Evolutionary conservation across 495 filamentous ascomycete genomes (phyloP).

Genomic region (Penicillium crystallinum): DNA sequence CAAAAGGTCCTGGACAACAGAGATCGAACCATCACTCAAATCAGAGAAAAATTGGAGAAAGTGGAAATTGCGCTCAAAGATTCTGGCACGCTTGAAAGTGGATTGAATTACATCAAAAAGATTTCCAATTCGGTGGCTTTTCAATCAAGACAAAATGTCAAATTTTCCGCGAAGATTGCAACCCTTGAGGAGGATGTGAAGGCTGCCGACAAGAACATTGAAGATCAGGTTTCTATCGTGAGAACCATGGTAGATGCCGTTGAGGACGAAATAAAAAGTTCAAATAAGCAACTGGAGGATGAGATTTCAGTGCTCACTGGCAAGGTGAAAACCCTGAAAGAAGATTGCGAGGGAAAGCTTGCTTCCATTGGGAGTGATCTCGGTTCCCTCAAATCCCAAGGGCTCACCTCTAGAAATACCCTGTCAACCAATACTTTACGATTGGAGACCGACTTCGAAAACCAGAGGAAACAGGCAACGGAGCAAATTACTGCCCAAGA

Average conservation of each 20-base stretch:
- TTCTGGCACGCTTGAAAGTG: background rate
- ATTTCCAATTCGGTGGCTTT: background rate
- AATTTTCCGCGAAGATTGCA: background rate
- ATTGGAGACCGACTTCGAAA: background rate
- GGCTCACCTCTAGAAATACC: background rate
- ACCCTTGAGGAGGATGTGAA: background rate
- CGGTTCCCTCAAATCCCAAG: background rate
- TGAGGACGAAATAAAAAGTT: background rate
- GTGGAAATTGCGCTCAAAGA: background rate
- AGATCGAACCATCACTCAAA: background rate
- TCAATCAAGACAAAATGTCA: background rate
- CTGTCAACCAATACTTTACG: background rate
- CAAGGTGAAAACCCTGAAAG: background rate
- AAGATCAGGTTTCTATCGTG: background rate
- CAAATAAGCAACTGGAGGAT: background rate
- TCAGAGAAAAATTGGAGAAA: background rate
- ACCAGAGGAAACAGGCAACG: background rate
- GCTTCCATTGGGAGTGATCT: background rate
- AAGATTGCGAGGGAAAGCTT: background rate
- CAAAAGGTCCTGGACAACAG: background rate
- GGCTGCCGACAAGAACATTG: background rate
- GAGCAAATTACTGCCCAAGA: background rate
- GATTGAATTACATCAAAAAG: background rate
- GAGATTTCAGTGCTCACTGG: background rate
- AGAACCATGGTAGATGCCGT: background rate